These are phyloP conservation scores for Daldinia loculata DNA, from an alignment of 495 filamentous ascomycete genomes.

Conservation along the genomic window DNA sequence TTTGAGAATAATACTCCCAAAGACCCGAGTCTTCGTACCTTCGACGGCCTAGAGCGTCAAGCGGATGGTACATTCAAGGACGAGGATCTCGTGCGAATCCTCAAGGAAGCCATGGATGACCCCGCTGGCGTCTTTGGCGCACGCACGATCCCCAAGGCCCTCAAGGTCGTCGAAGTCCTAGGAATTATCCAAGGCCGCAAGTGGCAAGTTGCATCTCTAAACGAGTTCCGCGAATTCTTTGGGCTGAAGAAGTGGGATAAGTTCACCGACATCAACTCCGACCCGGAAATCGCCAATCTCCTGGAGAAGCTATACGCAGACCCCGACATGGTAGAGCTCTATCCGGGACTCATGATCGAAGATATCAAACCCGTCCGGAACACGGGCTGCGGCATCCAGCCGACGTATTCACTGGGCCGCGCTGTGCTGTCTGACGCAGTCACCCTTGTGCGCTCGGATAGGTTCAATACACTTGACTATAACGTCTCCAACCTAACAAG, in stretches of 20 bases:
- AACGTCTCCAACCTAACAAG: conserved; percentile 76
- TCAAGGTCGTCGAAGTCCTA: conserved; percentile 76
- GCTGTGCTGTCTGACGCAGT: conserved; percentile 84
- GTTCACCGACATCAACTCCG: conserved; percentile 82
- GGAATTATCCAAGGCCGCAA: conserved; percentile 80
- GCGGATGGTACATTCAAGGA: too few species aligned
- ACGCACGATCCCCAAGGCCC: conserved; percentile 70
- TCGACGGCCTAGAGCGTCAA: too few species aligned
- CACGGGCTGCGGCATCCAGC: conserved; percentile 74
- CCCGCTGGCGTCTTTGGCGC: conserved; percentile 67
- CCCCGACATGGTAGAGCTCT: conserved; percentile 66
- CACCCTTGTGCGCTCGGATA: conserved; percentile 78
- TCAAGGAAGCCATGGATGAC: conserved; percentile 68
- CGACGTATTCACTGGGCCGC: conserved; percentile 74
- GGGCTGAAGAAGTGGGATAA: conserved; percentile 70
- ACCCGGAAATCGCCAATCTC: conserved; percentile 75
- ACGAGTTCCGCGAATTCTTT: conserved; percentile 84
- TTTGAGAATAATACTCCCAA: too few species aligned
- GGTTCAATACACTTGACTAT: conserved; percentile 77
- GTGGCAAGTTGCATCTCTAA: conserved; percentile 80
- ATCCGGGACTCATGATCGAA: conserved; percentile 71
- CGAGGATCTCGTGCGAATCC: conserved; percentile 67
- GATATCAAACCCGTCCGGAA: conserved; percentile 68
- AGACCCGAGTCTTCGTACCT: too few species aligned
- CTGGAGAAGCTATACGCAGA: conserved; percentile 80